Conservation (phyloP, 2,329 filamentous ascomycete species). For the Lanzia echinophila region DNA sequence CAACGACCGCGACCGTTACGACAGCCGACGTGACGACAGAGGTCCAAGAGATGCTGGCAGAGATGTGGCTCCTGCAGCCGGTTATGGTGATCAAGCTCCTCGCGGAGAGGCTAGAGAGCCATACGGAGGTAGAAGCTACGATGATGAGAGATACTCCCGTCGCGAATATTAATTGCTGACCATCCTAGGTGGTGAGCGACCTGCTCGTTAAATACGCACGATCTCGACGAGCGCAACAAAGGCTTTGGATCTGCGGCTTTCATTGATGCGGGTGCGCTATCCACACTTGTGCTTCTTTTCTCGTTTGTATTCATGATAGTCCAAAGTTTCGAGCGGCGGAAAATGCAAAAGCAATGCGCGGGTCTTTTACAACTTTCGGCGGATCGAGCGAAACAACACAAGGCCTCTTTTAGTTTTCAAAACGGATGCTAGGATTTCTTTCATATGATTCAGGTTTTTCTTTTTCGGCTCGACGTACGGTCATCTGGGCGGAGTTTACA, state of each 20-base stretch:
- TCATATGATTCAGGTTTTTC: conserved; percentile 27
- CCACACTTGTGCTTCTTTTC: conserved; percentile 27
- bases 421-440: conserved; percentile 28
- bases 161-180: conserved; percentile 33
- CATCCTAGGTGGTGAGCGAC: conserved; percentile 31
- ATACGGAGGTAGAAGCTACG: conserved; percentile 36
- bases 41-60: too few species aligned
- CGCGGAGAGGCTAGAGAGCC: conserved; percentile 38
- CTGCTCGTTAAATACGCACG: conserved; percentile 33
- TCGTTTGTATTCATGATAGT: conserved; percentile 30
- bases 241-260: conserved; percentile 32
- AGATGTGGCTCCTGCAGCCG: conserved; percentile 34
- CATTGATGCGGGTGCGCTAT: conserved; percentile 31
- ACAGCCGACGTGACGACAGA: conserved; percentile 44
- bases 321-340: conserved; percentile 31
- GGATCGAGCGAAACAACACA: conserved; percentile 17
- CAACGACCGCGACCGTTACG: conserved; percentile 39
- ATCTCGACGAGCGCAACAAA: conserved; percentile 27
- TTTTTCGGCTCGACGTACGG: conserved; percentile 29
- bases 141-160: conserved; percentile 30
- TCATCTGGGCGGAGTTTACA: conserved; percentile 28
- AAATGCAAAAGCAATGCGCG: conserved; percentile 26
- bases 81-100: conserved; percentile 38
- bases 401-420: conserved; percentile 24
- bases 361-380: conserved; percentile 24